Evolutionary conservation across 2,329 filamentous ascomycete species (phyloP), one percentile per base, ranked within the genome.

Genomic region (Colletotrichum coccodes): DNA sequence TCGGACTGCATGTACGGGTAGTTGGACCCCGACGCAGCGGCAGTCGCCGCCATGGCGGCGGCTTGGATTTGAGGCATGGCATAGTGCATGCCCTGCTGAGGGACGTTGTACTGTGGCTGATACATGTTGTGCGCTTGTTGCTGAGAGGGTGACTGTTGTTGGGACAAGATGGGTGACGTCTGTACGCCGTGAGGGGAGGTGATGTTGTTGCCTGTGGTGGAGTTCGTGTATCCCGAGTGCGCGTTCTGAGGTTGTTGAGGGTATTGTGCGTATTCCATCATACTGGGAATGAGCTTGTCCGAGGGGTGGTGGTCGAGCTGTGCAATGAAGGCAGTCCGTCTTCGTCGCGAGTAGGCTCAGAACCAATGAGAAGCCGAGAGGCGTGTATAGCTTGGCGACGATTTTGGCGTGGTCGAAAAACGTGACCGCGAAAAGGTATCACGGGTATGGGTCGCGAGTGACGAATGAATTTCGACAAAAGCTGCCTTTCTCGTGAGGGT

Each of bases 41-140:
- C 95, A 1, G 95, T 97, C 26, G 92, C 89, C 50, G 92, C 95
- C 93, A 97, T 96, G 67, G 95, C 95, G 57, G 95, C 95, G 16
- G 94, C 94, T 80, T 97, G 94, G 53, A 94, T 94, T 23, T 92
- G 89, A 38, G 92, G 91, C 81, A 95, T 94, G 66, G 88, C 91
- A 83, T 97, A 97, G 83, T 93, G 91, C 89, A 97, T 94, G 75
- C 87, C 87, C 74, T 90, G 86, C 72, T 91, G 89, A 70, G 92
- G 86, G 65, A 95, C 92, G 67, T 89, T 91, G 78, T 94, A 95
- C 72, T 90, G 86, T 78, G 92, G 89, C 76, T 93, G 89, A 80
- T 97, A 98, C 83, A 91, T 94, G 87, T 91, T 93, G 82, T 92
- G 91, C 57, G 84, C 84, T 73, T 90, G 86, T 76, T 88, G 89